Conservation (phyloP, 108 stramenopile genomes). For the Tribonema minus region DNA sequence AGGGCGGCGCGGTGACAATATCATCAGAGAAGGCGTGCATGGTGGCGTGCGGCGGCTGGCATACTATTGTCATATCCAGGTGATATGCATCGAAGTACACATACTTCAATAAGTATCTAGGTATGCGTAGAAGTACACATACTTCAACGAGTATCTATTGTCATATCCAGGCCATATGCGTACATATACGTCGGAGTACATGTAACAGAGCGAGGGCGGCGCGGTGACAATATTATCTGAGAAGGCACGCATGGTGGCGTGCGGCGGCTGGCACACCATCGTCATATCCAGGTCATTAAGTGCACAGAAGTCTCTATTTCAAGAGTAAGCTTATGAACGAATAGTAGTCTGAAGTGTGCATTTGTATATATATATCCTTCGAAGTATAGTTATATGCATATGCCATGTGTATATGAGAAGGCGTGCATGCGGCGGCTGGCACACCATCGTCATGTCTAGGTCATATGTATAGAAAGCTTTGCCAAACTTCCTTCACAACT, state of each 20-base stretch:
- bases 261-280: constrained; percentile 8
- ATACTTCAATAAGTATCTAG: background rate
- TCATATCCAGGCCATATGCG: no score
- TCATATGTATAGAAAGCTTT: no score
- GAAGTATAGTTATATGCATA: background rate
- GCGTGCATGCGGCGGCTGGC: no score
- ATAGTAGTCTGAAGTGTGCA: no score
- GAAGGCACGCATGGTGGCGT: background rate
- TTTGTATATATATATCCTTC: no score
- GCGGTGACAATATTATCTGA: background rate
- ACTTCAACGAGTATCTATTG: no score
- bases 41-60: constrained; percentile 45
- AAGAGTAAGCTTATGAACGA: no score
- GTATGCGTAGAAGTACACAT: no score
- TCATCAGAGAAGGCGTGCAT: background rate
- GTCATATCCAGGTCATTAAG: constrained; percentile 1
- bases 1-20: background rate
- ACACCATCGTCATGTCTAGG: no score
- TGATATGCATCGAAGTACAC: background rate
- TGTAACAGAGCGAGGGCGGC: background rate
- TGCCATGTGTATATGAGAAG: background rate
- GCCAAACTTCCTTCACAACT: no score
- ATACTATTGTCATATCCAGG: constrained; percentile 21
- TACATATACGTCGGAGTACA: no score
- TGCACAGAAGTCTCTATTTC: no score